Evolutionary conservation across 768 basidiomycete species (phyloP).

Genomic region (Dentipellis fragilis): DNA sequence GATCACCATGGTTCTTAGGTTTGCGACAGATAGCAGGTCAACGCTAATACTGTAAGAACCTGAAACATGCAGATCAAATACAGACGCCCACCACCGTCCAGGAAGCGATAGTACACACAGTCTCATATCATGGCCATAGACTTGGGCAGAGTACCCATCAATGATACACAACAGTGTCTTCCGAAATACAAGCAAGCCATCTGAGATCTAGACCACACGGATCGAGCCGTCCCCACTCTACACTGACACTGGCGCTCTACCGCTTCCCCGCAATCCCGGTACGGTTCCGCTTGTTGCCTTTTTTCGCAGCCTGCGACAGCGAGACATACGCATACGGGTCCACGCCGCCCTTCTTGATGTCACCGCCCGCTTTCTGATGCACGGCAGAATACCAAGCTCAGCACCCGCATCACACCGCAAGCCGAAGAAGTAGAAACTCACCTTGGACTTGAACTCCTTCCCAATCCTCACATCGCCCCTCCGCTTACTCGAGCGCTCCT

Average conservation of each 20-base stretch:
- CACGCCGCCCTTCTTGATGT: slow-evolving; percentile 76
- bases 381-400: not conserved
- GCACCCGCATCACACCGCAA: slow-evolving; percentile 1
- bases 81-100: too few relatives aligned
- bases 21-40: too few relatives aligned
- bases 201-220: not conserved
- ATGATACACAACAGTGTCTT: too few relatives aligned
- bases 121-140: too few relatives aligned
- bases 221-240: not conserved
- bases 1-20: too few relatives aligned
- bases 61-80: too few relatives aligned
- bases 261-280: slow-evolving; percentile 59
- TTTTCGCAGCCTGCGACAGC: slow-evolving; percentile 74
- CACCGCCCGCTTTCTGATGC: slow-evolving; percentile 83
- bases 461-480: slow-evolving; percentile 56
- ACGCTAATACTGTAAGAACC: too few relatives aligned
- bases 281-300: slow-evolving; percentile 31
- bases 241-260: slow-evolving; percentile 18
- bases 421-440: slow-evolving; percentile 25
- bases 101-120: too few relatives aligned
- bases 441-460: slow-evolving; percentile 94
- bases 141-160: too few relatives aligned
- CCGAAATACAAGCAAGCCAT: not conserved
- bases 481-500: slow-evolving; percentile 23
- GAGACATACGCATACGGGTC: slow-evolving; percentile 93